Evolutionary conservation across 306 rosid species (phyloP).

Genomic region (Acacia acuminata): DNA sequence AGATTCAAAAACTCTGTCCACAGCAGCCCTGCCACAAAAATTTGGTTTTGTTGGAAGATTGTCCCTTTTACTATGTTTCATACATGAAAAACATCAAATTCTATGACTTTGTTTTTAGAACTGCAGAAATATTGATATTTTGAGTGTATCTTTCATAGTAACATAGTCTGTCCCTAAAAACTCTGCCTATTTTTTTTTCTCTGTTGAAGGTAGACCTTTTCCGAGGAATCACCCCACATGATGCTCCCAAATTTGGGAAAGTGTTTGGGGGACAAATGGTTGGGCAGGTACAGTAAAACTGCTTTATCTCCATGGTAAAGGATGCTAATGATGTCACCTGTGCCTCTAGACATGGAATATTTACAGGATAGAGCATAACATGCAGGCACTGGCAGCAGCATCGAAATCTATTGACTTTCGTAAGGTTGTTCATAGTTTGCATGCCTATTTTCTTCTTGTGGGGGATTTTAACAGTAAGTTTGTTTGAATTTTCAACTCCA

Average conservation of each 20-base stretch:
- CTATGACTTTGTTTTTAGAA: neutral
- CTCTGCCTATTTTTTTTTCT: slow-evolving; percentile 28
- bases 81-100: neutral
- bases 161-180: neutral
- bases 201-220: slow-evolving; percentile 71
- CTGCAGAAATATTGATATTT: neutral
- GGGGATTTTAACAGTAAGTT: slow-evolving; percentile 89
- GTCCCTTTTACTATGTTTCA: neutral
- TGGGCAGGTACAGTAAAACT: slow-evolving; percentile 74
- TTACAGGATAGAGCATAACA: slow-evolving; percentile 31
- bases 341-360: slow-evolving; percentile 21
- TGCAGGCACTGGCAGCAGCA: slow-evolving; percentile 97
- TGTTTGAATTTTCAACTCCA: slow-evolving; percentile 29
- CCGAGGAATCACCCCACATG: slow-evolving; percentile 76
- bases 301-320: slow-evolving; percentile 7
- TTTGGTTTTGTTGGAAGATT: neutral
- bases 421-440: slow-evolving; percentile 88
- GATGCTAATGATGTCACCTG: slow-evolving; percentile 28
- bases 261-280: slow-evolving; percentile 92
- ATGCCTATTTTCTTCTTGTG: slow-evolving; percentile 79
- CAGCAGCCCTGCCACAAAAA: neutral
- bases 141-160: slow-evolving; percentile 23
- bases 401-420: slow-evolving; percentile 91
- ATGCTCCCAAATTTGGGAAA: slow-evolving; percentile 84
- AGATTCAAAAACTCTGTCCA: neutral